Evolutionary conservation across 139 green algal genomes (phyloP), one percentile per base, ranked within the genome.

Genomic region (Micractinium sp.): DNA sequence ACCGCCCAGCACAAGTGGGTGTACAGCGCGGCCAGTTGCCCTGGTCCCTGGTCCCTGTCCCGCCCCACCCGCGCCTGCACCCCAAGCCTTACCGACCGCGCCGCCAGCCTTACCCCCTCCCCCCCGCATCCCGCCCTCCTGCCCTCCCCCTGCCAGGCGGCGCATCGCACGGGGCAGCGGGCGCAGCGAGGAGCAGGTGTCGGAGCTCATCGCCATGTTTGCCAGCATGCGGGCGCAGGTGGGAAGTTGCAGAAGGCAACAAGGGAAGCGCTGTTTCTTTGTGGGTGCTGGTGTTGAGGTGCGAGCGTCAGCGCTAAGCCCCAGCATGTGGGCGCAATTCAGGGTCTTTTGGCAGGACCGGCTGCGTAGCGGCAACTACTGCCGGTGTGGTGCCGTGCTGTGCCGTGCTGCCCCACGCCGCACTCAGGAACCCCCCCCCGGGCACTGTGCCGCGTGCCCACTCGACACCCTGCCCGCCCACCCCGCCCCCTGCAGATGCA

Each of bases 191-290:
- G 86, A 91, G 47, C 94, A 98, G 33, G 95, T 97, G 41, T 81
- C 91, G 1, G 92, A 95, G 63, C 93, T 99, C 88, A 90, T 99
- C 75, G 93, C 87, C 29, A 93, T 93, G 85, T 99, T 98, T 89
- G 93, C 93, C 16, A 81, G 86, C 76, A 97, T 99, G 96, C 92
- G 96, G 39, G 73, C 89, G 53, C 93, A 93, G 81, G 95, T 96
- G 92, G 85, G 71, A 2, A 16, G 14, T 75, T 3, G 23, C 67
- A 33, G 67, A 56, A 56, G n/a, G n/a, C n/a, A 56, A 56, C 47
- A 9, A 56, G 9, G 47, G 47, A 56, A 56, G 47, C 7, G 47
- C 47, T 9, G 9, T 16, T 56, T 56, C 47, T 56, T 56, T 56
- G 47, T 56, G 47, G 5, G 47, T 56, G 47, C 47, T 12, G 63